Evolutionary conservation across 2,329 filamentous ascomycete genomes (phyloP), one percentile per base, ranked within the genome.

Genomic region (Penicillium hesseltinei): DNA sequence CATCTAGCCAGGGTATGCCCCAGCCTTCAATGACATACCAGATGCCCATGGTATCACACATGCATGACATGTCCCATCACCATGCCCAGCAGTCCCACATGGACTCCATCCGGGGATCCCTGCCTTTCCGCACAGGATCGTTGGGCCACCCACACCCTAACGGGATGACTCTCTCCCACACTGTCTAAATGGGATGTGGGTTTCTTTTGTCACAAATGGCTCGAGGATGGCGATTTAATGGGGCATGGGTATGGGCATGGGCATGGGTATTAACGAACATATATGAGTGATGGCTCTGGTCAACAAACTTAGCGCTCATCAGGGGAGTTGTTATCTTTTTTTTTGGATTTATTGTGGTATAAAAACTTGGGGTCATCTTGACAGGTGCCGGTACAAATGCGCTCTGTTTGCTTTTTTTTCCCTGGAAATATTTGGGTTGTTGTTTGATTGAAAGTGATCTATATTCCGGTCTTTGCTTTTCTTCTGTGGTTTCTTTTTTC

Each of bases 41-140:
- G 19, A 64, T 73, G 57, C 60, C 67, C 8, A 67, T 71, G 54
- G 54, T 63, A n/a, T 44, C 65, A 9, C 60, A 69, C 25, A 45
- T 66, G 11, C 67, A 69, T n/a, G 68, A 69, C 10, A 60, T 72
- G 52, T 56, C 66, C 9, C 59, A 69, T 17, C 36, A 50, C n/a
- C 39, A 51, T 10, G n/a, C 27, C 17, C 50, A 52, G 11, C 50
- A 52, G 7, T 19, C 39, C 17, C 50, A 52, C 17, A 36, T 46
- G 50, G 69, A 68, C 10, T 49, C 61, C 0, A 53, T 65, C 29
- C 47, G 64, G 49, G 61, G 65, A 33, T 56, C 59, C 17, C 47
- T 66, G 31, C 62, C 71, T 15, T 73, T 73, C 57, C 71, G 69
- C 36, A 69, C 66, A 15, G 71, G 70, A 25, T 74, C 67, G 2